Percentiles rank a stretch among this genome's conserved stretches.
Conservation (phyloP, 2,329 filamentous ascomycete species). For the Ploettnerulaceae sp. region DNA sequence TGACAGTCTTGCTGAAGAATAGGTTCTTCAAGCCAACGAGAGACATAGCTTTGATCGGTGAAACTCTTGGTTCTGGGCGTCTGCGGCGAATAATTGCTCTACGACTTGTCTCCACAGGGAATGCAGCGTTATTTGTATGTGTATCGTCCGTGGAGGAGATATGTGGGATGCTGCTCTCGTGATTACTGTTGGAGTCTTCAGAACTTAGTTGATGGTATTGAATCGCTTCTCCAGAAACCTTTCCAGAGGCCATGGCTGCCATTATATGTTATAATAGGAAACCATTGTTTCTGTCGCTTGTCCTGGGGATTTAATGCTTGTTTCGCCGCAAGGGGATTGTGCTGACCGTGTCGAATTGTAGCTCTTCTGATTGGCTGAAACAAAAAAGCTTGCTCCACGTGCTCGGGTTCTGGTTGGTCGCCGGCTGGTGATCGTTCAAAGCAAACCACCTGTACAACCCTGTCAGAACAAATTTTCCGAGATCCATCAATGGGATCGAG, state of each 20-base stretch:
- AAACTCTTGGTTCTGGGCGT: constrained; percentile 6
- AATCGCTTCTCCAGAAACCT: not conserved
- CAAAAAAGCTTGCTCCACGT: not conserved
- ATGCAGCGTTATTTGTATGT: too few relatives aligned
- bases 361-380: not conserved
- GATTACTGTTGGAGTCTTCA: not conserved
- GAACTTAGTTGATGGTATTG: constrained; percentile 1
- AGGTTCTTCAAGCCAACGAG: constrained; percentile 32
- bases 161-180: constrained; percentile 1
- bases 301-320: not conserved
- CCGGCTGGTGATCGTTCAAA: not conserved
- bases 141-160: not conserved
- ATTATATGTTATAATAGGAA: not conserved
- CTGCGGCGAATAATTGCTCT: constrained; percentile 16
- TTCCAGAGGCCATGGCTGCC: constrained; percentile 4
- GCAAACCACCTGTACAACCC: not conserved
- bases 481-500: not conserved
- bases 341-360: not conserved
- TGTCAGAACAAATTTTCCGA: not conserved
- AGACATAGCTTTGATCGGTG: constrained; percentile 28
- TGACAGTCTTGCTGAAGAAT: constrained; percentile 27
- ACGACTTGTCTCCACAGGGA: constrained; percentile 3
- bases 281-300: not conserved
- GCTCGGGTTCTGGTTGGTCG: not conserved
- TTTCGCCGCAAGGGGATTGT: not conserved